Base-by-base conservation (phyloP, 2,329 filamentous ascomycete genomes). In the Rhynchosporium graminicola region DNA sequence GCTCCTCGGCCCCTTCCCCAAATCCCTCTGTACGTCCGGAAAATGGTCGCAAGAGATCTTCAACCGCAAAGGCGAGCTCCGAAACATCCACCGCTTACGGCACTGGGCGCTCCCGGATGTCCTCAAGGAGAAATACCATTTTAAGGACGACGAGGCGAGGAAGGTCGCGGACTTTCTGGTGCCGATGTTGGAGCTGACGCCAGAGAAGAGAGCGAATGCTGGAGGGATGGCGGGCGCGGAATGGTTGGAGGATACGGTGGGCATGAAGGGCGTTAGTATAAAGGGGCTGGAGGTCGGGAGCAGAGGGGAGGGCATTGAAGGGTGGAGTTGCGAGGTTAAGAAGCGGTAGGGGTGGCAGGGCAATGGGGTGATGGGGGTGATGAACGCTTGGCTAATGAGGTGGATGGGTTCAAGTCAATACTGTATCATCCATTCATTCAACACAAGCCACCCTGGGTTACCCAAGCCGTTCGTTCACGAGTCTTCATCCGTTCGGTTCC, bases 1-100 rank as follows among this genome's bases (percentile, higher is more conserved):
- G 77, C 83, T 99, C 4, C 86, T 99, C 20, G 95, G 95, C 8
- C 88, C 90, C 0, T 98, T 98, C 74, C 94, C 95, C 59, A 96
- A 96, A 76, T 90, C 91, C 4, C 83, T 98, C 56, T 97, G 92
- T 77, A 84, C 97, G 60, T 89, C 90, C 1, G 95, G 95, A 57
- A 97, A 97, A 78, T 98, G 95, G 95, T 93, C 89, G 13, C 94
- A 97, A 76, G 95, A 98, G 76, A 99, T 99, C 67, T 99, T 99
- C 82, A 98, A 97, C 76, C 87, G 95, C 69, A 96, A 97, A 77
- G 95, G 95, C 70, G 95, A 99, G 76, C 84, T 99, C 43, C 91
- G 95, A 63, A 98, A 99, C 78, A 99, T 99, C 71, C 95, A 98
- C 77, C 87, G 95, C 50, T 83, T 99, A 67, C 90, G 95, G 58